These are phyloP conservation scores for Aspergillus fischeri DNA, from an alignment of 2,329 filamentous ascomycete species.

Conservation along the genomic window DNA sequence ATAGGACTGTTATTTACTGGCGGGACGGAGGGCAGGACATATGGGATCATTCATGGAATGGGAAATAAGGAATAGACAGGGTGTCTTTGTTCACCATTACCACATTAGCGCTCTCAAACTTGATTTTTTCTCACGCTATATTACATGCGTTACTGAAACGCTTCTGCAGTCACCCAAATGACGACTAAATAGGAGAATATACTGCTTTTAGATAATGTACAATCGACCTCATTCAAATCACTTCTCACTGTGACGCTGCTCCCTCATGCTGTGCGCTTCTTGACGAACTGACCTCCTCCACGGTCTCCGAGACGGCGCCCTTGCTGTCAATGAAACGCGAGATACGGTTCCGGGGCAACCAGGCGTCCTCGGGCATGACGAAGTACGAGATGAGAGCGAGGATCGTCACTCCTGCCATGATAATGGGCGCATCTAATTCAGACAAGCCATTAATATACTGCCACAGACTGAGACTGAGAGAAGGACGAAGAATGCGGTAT, in stretches of 20 bases:
- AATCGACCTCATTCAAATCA: not conserved
- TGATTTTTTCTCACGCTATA: not conserved
- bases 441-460: not conserved
- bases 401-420: slow-evolving; percentile 49
- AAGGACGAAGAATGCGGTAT: not conserved
- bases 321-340: slow-evolving; percentile 41
- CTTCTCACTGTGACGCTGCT: not conserved
- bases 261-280: not conserved
- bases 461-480: not conserved
- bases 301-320: slow-evolving; percentile 23
- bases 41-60: not conserved
- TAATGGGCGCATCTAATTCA: slow-evolving; percentile 45
- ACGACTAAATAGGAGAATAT: not conserved
- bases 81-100: not conserved
- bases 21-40: not conserved
- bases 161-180: not conserved
- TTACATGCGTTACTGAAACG: too few relatives aligned
- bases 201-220: not conserved
- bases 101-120: not conserved
- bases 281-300: slow-evolving; percentile 22
- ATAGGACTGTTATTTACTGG: not conserved
- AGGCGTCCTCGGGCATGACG: slow-evolving; percentile 45
- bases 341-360: slow-evolving; percentile 45
- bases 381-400: slow-evolving; percentile 48
- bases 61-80: not conserved